Conservation (phyloP, 169 alveolate species). For the Babesia bigemina region DNA sequence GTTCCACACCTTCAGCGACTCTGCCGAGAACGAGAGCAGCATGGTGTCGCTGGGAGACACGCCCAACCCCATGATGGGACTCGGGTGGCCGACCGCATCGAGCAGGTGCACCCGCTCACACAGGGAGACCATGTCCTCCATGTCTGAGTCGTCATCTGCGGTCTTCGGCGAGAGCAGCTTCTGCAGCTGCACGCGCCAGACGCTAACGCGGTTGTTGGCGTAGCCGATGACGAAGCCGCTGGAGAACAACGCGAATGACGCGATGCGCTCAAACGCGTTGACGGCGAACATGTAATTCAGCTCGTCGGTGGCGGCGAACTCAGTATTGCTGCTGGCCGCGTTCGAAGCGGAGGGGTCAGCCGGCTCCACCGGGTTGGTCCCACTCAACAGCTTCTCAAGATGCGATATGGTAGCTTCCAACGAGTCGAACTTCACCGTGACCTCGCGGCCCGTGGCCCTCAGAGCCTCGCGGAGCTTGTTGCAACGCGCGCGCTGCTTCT, state of each 20-base stretch:
- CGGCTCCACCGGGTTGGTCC: slow-evolving; percentile 7
- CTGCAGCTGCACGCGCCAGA: slow-evolving; percentile 53
- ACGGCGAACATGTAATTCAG: slow-evolving; percentile 56
- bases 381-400: slow-evolving; percentile 38
- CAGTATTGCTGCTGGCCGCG: slow-evolving; percentile 25
- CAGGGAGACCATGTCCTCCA: slow-evolving; percentile 22
- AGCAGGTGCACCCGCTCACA: slow-evolving; percentile 35
- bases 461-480: slow-evolving; percentile 47
- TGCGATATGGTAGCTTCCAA: slow-evolving; percentile 26
- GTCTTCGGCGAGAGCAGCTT: slow-evolving; percentile 22
- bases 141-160: slow-evolving; percentile 18
- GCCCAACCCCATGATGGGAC: slow-evolving; percentile 45
- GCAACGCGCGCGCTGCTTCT: slow-evolving; percentile 44
- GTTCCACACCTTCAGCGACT: slow-evolving; percentile 37
- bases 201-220: slow-evolving; percentile 24
- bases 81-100: slow-evolving; percentile 51
- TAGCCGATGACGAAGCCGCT: slow-evolving; percentile 42
- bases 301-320: slow-evolving; percentile 58
- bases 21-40: slow-evolving; percentile 25
- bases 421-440: slow-evolving; percentile 6
- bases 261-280: slow-evolving; percentile 43
- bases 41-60: slow-evolving; percentile 53
- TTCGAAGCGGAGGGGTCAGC: neutral
- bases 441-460: slow-evolving; percentile 35
- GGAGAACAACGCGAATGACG: slow-evolving; percentile 7